Conservation (phyloP, 2,329 filamentous ascomycete genomes). For the Aspergillus piperis region DNA sequence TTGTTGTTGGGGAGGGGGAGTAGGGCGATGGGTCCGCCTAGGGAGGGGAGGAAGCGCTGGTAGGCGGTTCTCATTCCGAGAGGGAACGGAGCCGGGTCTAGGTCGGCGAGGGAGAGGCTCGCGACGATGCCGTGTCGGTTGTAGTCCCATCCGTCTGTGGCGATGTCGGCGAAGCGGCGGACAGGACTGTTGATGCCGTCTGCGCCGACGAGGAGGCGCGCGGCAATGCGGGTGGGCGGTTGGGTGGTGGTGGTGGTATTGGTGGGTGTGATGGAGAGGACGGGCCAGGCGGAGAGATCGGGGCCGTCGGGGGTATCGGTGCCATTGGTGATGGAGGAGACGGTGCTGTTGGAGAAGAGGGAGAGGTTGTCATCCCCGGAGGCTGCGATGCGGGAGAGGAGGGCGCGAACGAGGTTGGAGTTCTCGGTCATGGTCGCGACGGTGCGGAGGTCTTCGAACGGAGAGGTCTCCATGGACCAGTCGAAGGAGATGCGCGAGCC, state of each 20-base stretch:
- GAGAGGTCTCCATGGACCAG: slow-evolving; percentile 57
- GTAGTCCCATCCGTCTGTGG: slow-evolving; percentile 91
- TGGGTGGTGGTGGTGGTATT: slow-evolving; percentile 22
- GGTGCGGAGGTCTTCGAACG: slow-evolving; percentile 55
- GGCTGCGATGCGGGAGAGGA: slow-evolving; percentile 71
- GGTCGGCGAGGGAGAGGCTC: slow-evolving; percentile 69
- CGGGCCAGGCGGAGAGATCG: slow-evolving; percentile 84
- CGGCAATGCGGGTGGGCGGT: slow-evolving; percentile 62
- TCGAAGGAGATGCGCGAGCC: slow-evolving; percentile 88
- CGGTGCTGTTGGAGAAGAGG: slow-evolving; percentile 73
- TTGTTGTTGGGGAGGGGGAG: slow-evolving; percentile 82
- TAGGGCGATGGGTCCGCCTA: slow-evolving; percentile 79
- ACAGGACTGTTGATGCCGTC: slow-evolving; percentile 96
- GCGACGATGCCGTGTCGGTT: slow-evolving; percentile 86
- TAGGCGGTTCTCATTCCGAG: slow-evolving; percentile 72
- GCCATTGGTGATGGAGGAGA: slow-evolving; percentile 78
- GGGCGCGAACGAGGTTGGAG: slow-evolving; percentile 76
- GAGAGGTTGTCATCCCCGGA: slow-evolving; percentile 62
- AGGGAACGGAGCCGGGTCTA: slow-evolving; percentile 31
- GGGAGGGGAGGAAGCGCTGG: slow-evolving; percentile 86
- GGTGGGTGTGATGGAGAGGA: slow-evolving; percentile 70
- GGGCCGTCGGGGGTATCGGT: slow-evolving; percentile 64
- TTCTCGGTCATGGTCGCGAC: slow-evolving; percentile 99
- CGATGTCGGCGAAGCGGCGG: slow-evolving; percentile 81
- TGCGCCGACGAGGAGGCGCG: slow-evolving; percentile 84